Evolutionary conservation across 2,329 filamentous ascomycete species (phyloP).

Genomic region (Xylariaceae sp.): DNA sequence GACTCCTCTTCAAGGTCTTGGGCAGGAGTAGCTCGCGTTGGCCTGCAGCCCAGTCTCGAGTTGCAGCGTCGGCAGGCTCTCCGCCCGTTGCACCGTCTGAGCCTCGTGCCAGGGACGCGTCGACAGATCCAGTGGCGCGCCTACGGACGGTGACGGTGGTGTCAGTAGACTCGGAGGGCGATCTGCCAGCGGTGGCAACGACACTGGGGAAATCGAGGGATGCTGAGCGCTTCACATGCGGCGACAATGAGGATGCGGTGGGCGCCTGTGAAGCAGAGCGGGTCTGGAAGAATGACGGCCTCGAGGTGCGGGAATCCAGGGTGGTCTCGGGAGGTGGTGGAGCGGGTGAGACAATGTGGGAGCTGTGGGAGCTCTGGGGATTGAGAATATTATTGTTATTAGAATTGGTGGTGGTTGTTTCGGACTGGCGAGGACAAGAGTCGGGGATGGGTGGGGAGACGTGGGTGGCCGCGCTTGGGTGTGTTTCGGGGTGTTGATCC

Average conservation of each 20-base stretch:
- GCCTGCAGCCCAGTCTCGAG: constrained; percentile 36
- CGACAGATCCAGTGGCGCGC: constrained; percentile 31
- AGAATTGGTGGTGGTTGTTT: constrained; percentile 10
- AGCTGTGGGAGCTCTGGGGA: no score
- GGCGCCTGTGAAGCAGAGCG: constrained; percentile 25
- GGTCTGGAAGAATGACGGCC: constrained; percentile 37
- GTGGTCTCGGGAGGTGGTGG: constrained; percentile 18
- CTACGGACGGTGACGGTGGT: constrained; percentile 31
- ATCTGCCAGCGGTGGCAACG: constrained; percentile 19
- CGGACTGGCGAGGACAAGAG: constrained; percentile 16
- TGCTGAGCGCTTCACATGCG: constrained; percentile 34
- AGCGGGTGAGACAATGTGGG: constrained; percentile 23
- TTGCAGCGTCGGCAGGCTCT: constrained; percentile 26
- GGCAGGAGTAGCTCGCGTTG: constrained; percentile 47
- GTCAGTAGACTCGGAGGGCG: constrained; percentile 26
- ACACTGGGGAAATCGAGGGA: constrained; percentile 31
- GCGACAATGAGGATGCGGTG: constrained; percentile 19
- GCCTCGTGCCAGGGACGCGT: constrained; percentile 1
- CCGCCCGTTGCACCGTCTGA: constrained; percentile 7
- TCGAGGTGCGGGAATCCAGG: constrained; percentile 29
- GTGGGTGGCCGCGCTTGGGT: constrained; percentile 21
- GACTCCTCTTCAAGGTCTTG: constrained; percentile 40
- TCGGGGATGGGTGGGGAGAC: constrained; percentile 21
- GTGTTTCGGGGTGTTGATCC: constrained; percentile 28
- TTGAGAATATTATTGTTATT: constrained; percentile 5